Conservation (phyloP, 352 stramenopile genomes). For the Globisporangium nagaii region DNA sequence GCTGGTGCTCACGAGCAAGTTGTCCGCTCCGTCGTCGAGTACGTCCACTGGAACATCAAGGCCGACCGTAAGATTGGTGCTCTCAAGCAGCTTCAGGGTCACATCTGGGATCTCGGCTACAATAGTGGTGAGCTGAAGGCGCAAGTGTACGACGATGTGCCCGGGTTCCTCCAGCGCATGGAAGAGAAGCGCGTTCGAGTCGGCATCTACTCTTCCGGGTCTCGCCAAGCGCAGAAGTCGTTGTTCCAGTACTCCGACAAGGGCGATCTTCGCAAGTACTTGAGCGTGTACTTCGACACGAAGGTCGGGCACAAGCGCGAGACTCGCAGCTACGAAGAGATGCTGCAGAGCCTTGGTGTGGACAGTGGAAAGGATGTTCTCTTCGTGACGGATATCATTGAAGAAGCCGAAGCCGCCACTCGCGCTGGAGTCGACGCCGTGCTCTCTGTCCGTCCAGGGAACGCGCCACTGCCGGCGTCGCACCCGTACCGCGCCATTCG, state of each 20-base stretch:
- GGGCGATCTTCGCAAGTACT: conserved; percentile 65
- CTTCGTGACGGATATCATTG: conserved; percentile 87
- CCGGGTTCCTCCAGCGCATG: conserved; percentile 80
- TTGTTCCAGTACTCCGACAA: conserved; percentile 85
- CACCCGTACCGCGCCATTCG: conserved; percentile 50
- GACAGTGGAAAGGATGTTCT: conserved; percentile 74
- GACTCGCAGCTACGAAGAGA: conserved; percentile 69
- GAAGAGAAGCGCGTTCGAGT: conserved; percentile 61
- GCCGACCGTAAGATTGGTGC: conserved; percentile 80
- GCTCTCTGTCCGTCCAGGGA: conserved; percentile 84
- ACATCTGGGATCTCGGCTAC: conserved; percentile 89
- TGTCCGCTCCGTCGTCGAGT: conserved; percentile 32
- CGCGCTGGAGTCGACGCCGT: conserved; percentile 60
- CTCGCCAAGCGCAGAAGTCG: conserved; percentile 77
- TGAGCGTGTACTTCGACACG: conserved; percentile 87
- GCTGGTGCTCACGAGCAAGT: conserved; percentile 18
- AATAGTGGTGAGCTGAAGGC: conserved; percentile 79
- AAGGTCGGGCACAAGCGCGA: conserved; percentile 79
- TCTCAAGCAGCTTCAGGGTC: conserved; percentile 89
- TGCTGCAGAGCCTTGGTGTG: conserved; percentile 74
- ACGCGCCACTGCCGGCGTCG: conserved; percentile 56
- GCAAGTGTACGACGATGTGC: conserved; percentile 91
- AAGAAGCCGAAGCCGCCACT: conserved; percentile 76
- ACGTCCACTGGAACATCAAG: conserved; percentile 71
- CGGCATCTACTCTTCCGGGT: conserved; percentile 94